Percentiles rank a stretch among this genome's conserved stretches.
Evolutionary conservation across 805 yeast genomes (phyloP).

Genomic region (Wickerhamomyces strasburgensis): DNA sequence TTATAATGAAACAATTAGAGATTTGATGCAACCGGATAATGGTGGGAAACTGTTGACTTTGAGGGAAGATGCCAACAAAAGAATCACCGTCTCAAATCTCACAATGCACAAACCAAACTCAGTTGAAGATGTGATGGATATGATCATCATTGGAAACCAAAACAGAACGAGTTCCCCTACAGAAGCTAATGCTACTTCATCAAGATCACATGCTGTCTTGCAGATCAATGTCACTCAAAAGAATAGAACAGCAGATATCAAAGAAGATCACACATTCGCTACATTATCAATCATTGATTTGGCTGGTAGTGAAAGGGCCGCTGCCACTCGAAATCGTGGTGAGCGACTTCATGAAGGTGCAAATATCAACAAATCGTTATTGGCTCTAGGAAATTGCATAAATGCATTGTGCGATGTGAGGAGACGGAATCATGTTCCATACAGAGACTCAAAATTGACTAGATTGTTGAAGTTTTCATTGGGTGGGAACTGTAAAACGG

Average conservation of each 20-base stretch:
- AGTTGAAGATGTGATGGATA: slow-evolving; percentile 73
- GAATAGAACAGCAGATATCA: slow-evolving; percentile 54
- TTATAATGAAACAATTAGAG: slow-evolving; percentile 85
- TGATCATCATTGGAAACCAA: slow-evolving; percentile 64
- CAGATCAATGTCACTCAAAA: slow-evolving; percentile 69
- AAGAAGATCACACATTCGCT: slow-evolving; percentile 67
- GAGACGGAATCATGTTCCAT: slow-evolving; percentile 73
- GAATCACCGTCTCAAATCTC: slow-evolving; percentile 68
- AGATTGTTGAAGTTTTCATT: slow-evolving; percentile 81
- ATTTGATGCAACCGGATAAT: slow-evolving; percentile 58
- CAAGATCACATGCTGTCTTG: slow-evolving; percentile 90
- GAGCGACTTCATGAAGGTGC: slow-evolving; percentile 85
- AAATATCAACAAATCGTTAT: slow-evolving; percentile 78
- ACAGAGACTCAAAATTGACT: slow-evolving; percentile 86
- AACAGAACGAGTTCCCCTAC: slow-evolving; percentile 85
- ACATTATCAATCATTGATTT: slow-evolving; percentile 84
- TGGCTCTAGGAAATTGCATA: slow-evolving; percentile 91
- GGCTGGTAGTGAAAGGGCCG: slow-evolving; percentile 90
- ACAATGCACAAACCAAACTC: slow-evolving; percentile 55
- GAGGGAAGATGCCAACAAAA: slow-evolving; percentile 64
- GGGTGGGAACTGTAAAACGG: slow-evolving; percentile 93
- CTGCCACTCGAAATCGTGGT: slow-evolving; percentile 83
- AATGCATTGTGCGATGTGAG: slow-evolving; percentile 81
- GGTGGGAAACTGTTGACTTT: slow-evolving; percentile 46
- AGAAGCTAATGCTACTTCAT: slow-evolving; percentile 84